These are phyloP conservation scores for Penicillium manginii DNA, from an alignment of 495 filamentous ascomycete species.

Conservation along the genomic window DNA sequence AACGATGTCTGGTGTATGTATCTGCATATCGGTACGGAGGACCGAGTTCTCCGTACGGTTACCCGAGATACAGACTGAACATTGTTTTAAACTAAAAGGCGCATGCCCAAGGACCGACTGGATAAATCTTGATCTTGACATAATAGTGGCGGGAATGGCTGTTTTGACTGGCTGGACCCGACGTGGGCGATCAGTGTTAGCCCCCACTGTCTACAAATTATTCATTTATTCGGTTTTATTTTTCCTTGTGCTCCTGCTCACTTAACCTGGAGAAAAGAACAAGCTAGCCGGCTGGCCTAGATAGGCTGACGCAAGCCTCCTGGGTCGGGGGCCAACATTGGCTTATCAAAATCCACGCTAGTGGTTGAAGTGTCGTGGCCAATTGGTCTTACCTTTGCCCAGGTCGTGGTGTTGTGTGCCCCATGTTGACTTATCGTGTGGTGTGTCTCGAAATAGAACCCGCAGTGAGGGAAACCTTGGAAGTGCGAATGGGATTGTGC, in stretches of 20 bases:
- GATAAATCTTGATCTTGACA: too few relatives aligned
- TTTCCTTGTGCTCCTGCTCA: background rate
- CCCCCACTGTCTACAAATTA: background rate
- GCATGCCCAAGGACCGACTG: too few relatives aligned
- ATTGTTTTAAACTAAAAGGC: too few relatives aligned
- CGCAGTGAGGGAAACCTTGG: background rate
- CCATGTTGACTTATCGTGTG: background rate
- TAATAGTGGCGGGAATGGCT: background rate
- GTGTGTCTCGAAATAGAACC: background rate
- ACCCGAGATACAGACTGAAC: too few relatives aligned
- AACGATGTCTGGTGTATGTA: too few relatives aligned
- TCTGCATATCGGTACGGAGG: too few relatives aligned
- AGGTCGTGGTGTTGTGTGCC: background rate
- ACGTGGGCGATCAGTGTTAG: background rate
- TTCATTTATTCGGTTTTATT: background rate
- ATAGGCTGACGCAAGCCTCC: conserved; percentile 4
- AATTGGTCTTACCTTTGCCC: background rate
- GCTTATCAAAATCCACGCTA: background rate
- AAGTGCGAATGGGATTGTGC: background rate
- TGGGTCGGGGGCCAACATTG: background rate
- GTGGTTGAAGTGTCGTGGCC: background rate
- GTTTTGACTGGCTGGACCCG: background rate
- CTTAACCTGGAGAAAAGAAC: background rate
- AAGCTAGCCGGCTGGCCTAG: background rate
- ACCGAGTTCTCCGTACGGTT: too few relatives aligned